These are phyloP conservation scores for Tetragonia tetragonoides DNA, from an alignment of 148 eudicot species.

Conservation along the genomic window DNA sequence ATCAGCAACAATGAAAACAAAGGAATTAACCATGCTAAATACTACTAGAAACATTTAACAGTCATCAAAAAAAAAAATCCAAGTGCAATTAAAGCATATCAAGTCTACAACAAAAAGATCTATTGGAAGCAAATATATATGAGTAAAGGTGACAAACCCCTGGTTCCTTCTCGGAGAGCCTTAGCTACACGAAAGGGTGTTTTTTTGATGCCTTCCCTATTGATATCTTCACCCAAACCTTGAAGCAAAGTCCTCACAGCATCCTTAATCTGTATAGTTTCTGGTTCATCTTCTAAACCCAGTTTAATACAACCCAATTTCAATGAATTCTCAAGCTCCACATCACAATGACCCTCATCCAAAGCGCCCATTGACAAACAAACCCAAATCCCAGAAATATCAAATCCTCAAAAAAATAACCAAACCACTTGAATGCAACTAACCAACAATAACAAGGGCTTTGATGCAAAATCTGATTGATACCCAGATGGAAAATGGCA, in stretches of 20 bases:
- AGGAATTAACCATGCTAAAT: background rate
- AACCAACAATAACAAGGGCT: background rate
- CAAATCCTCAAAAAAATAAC: background rate
- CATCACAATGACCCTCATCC: slow-evolving; percentile 62
- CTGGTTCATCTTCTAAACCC: slow-evolving; percentile 42
- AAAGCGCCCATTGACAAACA: slow-evolving; percentile 76
- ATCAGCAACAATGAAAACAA: background rate
- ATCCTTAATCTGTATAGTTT: slow-evolving; percentile 57
- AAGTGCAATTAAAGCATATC: background rate
- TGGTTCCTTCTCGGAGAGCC: slow-evolving; percentile 78
- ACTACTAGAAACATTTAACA: background rate
- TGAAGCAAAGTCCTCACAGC: slow-evolving; percentile 78
- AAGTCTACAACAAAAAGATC: background rate
- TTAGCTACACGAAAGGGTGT: slow-evolving; percentile 94
- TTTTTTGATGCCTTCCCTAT: slow-evolving; percentile 75
- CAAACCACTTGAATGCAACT: background rate
- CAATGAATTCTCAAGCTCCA: slow-evolving; percentile 51
- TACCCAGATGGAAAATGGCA: slow-evolving; percentile 21
- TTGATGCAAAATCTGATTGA: background rate
- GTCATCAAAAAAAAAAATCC: background rate
- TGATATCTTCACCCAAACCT: slow-evolving; percentile 86
- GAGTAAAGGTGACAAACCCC: slow-evolving; percentile 42
- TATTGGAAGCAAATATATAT: background rate
- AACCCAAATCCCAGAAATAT: slow-evolving; percentile 7
- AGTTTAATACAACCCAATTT: slow-evolving; percentile 32